Evolutionary conservation across 352 stramenopile genomes (phyloP), one percentile per base, ranked within the genome.

Genomic region (Phytophthora uliginosa): DNA sequence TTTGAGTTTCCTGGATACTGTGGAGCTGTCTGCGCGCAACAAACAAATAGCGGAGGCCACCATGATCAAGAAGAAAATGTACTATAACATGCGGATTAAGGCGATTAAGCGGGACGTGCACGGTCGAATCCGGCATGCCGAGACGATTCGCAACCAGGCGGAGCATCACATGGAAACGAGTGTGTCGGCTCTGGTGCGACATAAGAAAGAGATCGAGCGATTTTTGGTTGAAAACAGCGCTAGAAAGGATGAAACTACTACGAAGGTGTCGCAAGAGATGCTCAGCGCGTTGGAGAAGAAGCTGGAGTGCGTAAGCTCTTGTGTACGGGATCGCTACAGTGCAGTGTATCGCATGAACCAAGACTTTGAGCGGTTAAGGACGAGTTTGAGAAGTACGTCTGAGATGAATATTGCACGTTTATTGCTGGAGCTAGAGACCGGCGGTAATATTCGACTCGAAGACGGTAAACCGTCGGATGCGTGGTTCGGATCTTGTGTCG

Each of bases 11-110:
- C 71, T 97, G 26, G 91, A 98, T 62, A 94, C 88, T 7, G 63
- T 91, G 18, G 85, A 96, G 60, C 57, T 98, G 3, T 91, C 82
- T 15, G 59, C 85, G 8, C 81, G 91, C 3, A 95, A 88, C 59
- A 98, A 97, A 59, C 84, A 95, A 67, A 90, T 97, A 57, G 92
- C 93, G 2, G 90, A 98, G 31, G 84, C 89, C 10, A 98, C 94
- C 0, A 97, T 98, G 86, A 86, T 97, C 64, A 98, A 98, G 77
- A 98, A 98, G 81, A 95, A 92, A 65, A 98, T 98, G 89, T 98
- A 98, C 81, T 98, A 98, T 77, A 98, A 98, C 79, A 98, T 98
- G 92, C 86, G 92, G 10, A 98, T 97, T 62, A 96, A 97, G 34
- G 87, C 84, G 9, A 94, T 98, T 59, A 96, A 97, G 56, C 71